A percentile compares a stretch with the other conserved stretches of the same genome.
Evolutionary conservation across 2,329 filamentous ascomycete genomes (phyloP).

Genomic region (Monilinia fructigena): DNA sequence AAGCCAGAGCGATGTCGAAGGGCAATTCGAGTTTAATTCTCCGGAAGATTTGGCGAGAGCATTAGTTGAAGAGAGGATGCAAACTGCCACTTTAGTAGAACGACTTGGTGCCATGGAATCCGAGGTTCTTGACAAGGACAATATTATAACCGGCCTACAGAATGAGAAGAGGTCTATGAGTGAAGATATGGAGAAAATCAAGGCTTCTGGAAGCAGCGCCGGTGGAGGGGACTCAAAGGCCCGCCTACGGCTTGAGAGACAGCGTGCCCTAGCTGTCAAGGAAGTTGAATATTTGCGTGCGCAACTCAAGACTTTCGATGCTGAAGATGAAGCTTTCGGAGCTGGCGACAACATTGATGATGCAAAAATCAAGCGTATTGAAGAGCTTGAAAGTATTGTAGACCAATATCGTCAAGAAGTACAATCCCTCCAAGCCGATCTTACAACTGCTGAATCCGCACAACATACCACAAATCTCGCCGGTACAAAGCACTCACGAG

Average conservation of each 20-base stretch:
- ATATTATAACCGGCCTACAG: conserved; percentile 69
- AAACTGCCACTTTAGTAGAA: conserved; percentile 76
- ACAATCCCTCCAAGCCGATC: conserved; percentile 68
- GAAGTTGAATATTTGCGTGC: conserved; percentile 93
- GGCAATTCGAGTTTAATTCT: conserved; percentile 74
- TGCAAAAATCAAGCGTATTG: conserved; percentile 69
- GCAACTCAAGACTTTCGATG: conserved; percentile 84
- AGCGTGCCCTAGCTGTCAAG: conserved; percentile 80
- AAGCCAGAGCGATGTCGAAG: conserved; percentile 58
- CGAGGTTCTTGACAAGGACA: conserved; percentile 74
- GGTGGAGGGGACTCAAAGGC: conserved; percentile 59
- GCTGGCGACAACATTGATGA: conserved; percentile 71
- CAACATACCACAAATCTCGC: conserved; percentile 42
- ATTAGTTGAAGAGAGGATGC: conserved; percentile 77
- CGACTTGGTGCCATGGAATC: conserved; percentile 75
- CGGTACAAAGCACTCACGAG: conserved; percentile 64
- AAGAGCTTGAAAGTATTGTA: conserved; percentile 80
- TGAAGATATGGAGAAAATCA: conserved; percentile 69
- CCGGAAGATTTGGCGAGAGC: conserved; percentile 85
- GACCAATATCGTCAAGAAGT: conserved; percentile 84
- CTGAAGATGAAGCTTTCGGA: conserved; percentile 84
- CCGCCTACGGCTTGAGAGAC: conserved; percentile 75
- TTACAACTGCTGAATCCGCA: conserved; percentile 62
- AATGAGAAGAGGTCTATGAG: conserved; percentile 64
- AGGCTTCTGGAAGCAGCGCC: conserved; percentile 46